Conservation (phyloP, 1,139 yeast genomes). For the Yamadazyma spencermartinsiae region DNA sequence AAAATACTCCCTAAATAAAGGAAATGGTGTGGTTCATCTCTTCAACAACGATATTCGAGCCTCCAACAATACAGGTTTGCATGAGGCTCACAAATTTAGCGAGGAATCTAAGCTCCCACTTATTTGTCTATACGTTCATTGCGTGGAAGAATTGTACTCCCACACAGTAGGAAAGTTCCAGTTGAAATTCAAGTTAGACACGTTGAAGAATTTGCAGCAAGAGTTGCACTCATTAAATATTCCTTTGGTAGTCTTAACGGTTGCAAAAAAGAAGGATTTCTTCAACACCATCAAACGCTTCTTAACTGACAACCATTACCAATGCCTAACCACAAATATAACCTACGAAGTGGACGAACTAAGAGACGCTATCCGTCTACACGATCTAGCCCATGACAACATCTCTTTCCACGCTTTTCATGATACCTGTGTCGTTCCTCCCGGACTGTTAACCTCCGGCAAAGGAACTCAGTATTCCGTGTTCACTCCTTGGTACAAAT, state of each 20-base stretch:
- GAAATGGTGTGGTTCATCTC: constrained; percentile 38
- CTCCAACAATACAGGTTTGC: constrained; percentile 40
- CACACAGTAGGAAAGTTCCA: constrained; percentile 48
- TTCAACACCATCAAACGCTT: constrained; percentile 23
- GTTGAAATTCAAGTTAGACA: constrained; percentile 34
- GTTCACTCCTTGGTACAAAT: constrained; percentile 54
- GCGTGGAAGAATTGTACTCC: constrained; percentile 37
- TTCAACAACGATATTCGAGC: constrained; percentile 45
- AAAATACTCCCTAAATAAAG: constrained; percentile 2
- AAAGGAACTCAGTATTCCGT: constrained; percentile 51
- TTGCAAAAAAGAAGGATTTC: constrained; percentile 26
- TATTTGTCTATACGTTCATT: constrained; percentile 39
- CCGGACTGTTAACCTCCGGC: constrained; percentile 40
- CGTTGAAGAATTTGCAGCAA: constrained; percentile 28
- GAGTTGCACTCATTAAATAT: constrained; percentile 33
- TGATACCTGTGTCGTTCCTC: constrained; percentile 50
- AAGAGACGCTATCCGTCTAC: constrained; percentile 30
- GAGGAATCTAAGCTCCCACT: constrained; percentile 25
- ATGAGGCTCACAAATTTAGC: constrained; percentile 32
- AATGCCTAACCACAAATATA: constrained; percentile 41
- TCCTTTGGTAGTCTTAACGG: constrained; percentile 38
- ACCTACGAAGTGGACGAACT: constrained; percentile 57
- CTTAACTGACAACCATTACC: constrained; percentile 23
- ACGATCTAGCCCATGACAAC: constrained; percentile 6
- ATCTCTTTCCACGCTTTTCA: constrained; percentile 32